phyloP scores from a whole-genome alignment of 1,284 basidiomycete genomes.

The Volvariella surrecta region DNA sequence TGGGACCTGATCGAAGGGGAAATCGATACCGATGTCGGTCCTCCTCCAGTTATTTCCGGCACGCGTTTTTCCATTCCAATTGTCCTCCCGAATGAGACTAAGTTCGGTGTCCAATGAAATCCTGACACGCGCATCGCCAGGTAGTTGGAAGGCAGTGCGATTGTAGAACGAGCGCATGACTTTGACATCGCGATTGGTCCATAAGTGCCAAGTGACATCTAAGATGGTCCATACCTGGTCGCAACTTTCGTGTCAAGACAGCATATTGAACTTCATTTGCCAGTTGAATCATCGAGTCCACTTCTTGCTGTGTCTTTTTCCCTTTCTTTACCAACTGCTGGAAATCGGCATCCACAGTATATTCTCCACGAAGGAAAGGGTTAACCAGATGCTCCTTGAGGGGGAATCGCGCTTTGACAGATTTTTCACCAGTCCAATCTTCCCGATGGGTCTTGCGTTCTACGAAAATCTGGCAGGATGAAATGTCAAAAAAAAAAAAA shows the following conservation, averaged over 20 bases:
- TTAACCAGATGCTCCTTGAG: slow-evolving; percentile 96
- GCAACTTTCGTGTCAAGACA: slow-evolving; percentile 75
- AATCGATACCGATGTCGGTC: slow-evolving; percentile 89
- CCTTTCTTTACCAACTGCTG: slow-evolving; percentile 84
- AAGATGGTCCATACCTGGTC: slow-evolving; percentile 50
- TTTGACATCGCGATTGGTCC: slow-evolving; percentile 14
- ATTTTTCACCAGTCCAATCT: slow-evolving; percentile 99
- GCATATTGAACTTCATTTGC: slow-evolving; percentile 96
- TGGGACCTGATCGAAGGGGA: slow-evolving; percentile 78
- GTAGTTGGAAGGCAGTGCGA: slow-evolving; percentile 97
- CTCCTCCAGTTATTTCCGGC: slow-evolving; percentile 90
- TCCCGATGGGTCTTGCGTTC: slow-evolving; percentile 99
- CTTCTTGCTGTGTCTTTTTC: slow-evolving; percentile 91
- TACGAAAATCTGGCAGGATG: slow-evolving; percentile 73
- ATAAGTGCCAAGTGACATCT: slow-evolving; percentile 7
- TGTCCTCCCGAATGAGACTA: slow-evolving; percentile 91
- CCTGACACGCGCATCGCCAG: slow-evolving; percentile 94
- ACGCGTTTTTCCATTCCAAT: slow-evolving; percentile 84
- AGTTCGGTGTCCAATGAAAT: slow-evolving; percentile 98
- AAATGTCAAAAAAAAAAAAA: slow-evolving; percentile 1
- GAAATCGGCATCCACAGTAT: slow-evolving; percentile 94
- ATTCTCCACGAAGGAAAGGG: slow-evolving; percentile 83
- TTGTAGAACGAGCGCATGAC: slow-evolving; percentile 99
- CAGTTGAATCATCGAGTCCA: slow-evolving; percentile 93
- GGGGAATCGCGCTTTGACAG: slow-evolving; percentile 96